These are phyloP conservation scores for Thalassia testudinum DNA, from an alignment of 116 monocot genomes.

Conservation along the genomic window DNA sequence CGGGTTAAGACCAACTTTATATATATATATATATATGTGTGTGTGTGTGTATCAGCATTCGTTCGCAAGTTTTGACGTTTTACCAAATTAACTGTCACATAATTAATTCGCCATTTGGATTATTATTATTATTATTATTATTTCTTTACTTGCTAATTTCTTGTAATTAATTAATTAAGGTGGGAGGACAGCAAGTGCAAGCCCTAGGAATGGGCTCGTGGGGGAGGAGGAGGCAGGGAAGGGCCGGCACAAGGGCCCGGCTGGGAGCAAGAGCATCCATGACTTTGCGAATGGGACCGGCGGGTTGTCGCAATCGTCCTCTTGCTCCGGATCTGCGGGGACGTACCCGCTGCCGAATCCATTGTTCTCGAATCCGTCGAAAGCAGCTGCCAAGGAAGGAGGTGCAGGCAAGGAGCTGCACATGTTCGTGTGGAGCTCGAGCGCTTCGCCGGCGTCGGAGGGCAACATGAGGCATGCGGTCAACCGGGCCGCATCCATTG, in stretches of 20 bases:
- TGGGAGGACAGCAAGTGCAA: constrained; percentile 10
- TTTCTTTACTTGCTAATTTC: no score
- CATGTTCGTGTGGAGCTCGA: constrained; percentile 93
- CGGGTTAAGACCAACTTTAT: no score
- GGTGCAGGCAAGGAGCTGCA: constrained; percentile 49
- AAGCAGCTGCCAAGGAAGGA: constrained; percentile 4
- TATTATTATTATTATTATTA: no score
- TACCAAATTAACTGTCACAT: no score
- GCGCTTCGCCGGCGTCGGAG: constrained; percentile 76
- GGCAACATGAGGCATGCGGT: constrained; percentile 49
- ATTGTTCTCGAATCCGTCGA: constrained; percentile 12
- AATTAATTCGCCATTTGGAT: no score
- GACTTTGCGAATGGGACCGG: background rate
- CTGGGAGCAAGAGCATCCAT: constrained; percentile 20
- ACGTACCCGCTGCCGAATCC: constrained; percentile 38
- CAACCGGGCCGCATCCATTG: constrained; percentile 28
- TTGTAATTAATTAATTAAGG: no score
- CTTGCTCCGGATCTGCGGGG: no score
- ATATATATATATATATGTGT: no score
- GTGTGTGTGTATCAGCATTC: no score
- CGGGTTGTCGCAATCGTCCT: background rate
- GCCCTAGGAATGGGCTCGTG: constrained; percentile 1
- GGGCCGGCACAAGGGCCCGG: constrained; percentile 15
- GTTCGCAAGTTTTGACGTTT: no score
- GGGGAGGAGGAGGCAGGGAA: constrained; percentile 8